Percentiles rank a stretch among this genome's conserved stretches.
Conservation (phyloP, 75 land plant species). For the Sequoia sempervirens region DNA sequence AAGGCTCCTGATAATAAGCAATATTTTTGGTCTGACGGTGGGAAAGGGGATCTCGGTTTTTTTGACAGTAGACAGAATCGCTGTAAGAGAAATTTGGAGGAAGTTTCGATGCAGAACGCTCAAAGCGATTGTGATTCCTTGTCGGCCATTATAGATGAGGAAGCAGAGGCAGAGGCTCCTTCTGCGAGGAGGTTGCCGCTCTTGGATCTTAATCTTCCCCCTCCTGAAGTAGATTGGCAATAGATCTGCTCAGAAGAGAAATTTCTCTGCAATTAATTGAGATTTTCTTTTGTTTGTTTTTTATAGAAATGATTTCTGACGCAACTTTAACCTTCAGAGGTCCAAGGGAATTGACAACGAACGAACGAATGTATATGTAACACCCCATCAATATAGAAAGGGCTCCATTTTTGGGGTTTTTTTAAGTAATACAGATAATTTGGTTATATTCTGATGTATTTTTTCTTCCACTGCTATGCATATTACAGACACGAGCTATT, state of each 20-base stretch:
- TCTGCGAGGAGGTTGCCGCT: neutral
- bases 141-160: neutral
- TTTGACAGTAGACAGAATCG: neutral
- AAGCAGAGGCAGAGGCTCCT: neutral
- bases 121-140: constrained; percentile 6
- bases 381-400: too few relatives aligned
- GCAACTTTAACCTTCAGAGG: neutral
- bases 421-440: too few relatives aligned
- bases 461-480: too few relatives aligned
- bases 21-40: neutral
- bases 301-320: neutral
- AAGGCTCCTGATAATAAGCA: too few relatives aligned
- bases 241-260: neutral
- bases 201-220: neutral
- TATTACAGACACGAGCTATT: too few relatives aligned
- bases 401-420: too few relatives aligned
- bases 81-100: neutral
- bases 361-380: too few relatives aligned
- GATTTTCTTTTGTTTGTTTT: neutral
- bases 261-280: neutral
- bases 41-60: neutral
- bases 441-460: too few relatives aligned
- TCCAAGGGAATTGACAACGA: too few relatives aligned
- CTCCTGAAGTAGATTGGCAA: neutral
- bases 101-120: neutral